These are phyloP conservation scores for Orbilia brochopaga DNA, from an alignment of 2,329 filamentous ascomycete genomes.

Conservation along the genomic window DNA sequence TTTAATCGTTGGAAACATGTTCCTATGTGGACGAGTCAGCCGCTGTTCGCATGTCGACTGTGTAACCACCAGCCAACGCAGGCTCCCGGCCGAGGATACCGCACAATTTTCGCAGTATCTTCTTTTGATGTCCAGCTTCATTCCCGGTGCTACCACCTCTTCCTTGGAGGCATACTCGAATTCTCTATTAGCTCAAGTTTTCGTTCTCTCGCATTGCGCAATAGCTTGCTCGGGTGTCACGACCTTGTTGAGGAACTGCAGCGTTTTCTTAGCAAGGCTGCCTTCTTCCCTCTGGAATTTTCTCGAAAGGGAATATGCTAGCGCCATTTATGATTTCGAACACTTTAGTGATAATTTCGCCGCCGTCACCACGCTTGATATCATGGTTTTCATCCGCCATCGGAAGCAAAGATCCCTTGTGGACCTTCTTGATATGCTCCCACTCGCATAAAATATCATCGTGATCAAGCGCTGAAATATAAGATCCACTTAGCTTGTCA, in stretches of 20 bases:
- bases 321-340: neutral
- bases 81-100: neutral
- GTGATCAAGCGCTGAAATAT: too few species aligned
- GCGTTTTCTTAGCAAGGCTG: neutral
- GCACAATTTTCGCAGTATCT: conserved; percentile 42
- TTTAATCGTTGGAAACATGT: conserved; percentile 33
- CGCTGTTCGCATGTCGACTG: neutral
- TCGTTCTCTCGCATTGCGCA: conserved; percentile 18
- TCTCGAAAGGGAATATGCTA: conserved; percentile 5
- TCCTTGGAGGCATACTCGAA: conserved; percentile 23
- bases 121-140: conserved; percentile 17
- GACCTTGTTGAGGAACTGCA: conserved; percentile 18
- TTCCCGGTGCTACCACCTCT: conserved; percentile 4
- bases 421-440: too few species aligned
- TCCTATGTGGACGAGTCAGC: too few species aligned
- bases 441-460: too few species aligned
- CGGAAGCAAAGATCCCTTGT: too few species aligned
- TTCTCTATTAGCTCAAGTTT: conserved; percentile 12
- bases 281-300: conserved; percentile 12
- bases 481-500: too few species aligned
- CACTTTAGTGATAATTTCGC: conserved; percentile 2
- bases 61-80: neutral
- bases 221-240: conserved; percentile 18
- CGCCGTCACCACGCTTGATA: too few species aligned
- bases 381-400: too few species aligned